phyloP scores from a whole-genome alignment of 2,329 filamentous ascomycete species.

The Epicoccum nigrum region DNA sequence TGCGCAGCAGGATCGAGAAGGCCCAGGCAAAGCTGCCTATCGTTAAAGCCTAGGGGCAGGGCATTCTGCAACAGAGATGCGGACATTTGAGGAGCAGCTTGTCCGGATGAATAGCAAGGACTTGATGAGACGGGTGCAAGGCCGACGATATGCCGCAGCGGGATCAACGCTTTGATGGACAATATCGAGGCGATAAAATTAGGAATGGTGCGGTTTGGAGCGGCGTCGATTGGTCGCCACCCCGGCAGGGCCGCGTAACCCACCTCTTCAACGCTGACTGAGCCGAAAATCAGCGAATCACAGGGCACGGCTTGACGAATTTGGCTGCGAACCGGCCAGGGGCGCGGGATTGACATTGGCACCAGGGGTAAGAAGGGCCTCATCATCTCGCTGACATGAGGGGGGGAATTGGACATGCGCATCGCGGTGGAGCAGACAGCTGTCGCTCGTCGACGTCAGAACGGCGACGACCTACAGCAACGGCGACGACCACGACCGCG shows the following conservation, averaged over 20 bases:
- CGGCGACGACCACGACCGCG: no score
- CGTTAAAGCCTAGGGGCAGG: not conserved
- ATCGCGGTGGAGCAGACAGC: constrained; percentile 1
- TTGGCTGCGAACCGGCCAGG: constrained; percentile 20
- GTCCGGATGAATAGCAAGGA: not conserved
- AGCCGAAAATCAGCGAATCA: constrained; percentile 16
- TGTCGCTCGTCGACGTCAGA: constrained; percentile 8
- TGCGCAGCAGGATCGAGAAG: not conserved
- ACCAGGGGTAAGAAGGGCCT: constrained; percentile 13
- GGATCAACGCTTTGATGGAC: constrained; percentile 10
- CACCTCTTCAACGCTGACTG: constrained; percentile 7
- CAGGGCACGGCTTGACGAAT: not conserved
- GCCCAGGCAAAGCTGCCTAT: not conserved
- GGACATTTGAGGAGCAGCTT: not conserved
- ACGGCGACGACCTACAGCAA: not conserved
- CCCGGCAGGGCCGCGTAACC: constrained; percentile 8
- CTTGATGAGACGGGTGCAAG: not conserved
- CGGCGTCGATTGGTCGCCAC: constrained; percentile 11
- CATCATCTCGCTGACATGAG: not conserved
- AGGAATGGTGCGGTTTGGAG: constrained; percentile 4
- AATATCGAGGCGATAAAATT: constrained; percentile 5
- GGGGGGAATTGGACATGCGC: not conserved
- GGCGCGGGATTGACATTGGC: constrained; percentile 14
- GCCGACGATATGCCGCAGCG: constrained; percentile 7
- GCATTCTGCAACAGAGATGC: not conserved